These are phyloP conservation scores for Prunus kanzakura DNA, from an alignment of 306 rosid species.

Conservation along the genomic window DNA sequence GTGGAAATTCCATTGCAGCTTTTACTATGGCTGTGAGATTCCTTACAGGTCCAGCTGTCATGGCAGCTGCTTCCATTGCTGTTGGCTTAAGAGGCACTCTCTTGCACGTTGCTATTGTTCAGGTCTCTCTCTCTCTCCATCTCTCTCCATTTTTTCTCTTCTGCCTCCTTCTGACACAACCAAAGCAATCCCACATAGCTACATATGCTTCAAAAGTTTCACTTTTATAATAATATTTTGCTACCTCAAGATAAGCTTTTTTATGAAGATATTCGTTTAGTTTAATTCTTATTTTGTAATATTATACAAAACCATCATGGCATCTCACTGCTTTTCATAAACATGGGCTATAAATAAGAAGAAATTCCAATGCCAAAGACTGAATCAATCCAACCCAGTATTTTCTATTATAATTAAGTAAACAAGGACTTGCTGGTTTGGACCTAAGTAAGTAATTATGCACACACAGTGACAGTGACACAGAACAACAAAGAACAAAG, in stretches of 20 bases:
- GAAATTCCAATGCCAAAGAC: slow-evolving; percentile 5
- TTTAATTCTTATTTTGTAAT: not conserved
- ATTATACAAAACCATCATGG: not conserved
- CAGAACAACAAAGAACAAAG: slow-evolving; percentile 21
- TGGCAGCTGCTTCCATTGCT: slow-evolving; percentile 96
- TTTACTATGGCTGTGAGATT: slow-evolving; percentile 94
- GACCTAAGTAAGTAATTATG: slow-evolving; percentile 6
- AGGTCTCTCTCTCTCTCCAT: slow-evolving; percentile 35
- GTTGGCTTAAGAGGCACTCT: slow-evolving; percentile 87
- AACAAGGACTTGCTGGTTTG: slow-evolving; percentile 10
- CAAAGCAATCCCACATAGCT: slow-evolving; percentile 31
- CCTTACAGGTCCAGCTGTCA: slow-evolving; percentile 98
- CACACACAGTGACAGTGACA: not conserved
- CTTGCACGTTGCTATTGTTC: slow-evolving; percentile 91
- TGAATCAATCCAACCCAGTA: not conserved
- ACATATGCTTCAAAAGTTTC: slow-evolving; percentile 31
- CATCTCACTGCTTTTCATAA: slow-evolving; percentile 14
- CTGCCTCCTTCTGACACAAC: slow-evolving; percentile 44
- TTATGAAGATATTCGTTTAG: not conserved
- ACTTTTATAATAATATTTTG: not conserved
- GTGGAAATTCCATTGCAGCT: slow-evolving; percentile 89
- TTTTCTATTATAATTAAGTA: not conserved
- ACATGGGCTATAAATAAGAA: not conserved
- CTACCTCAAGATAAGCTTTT: slow-evolving; percentile 35
- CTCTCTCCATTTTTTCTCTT: slow-evolving; percentile 6